phyloP scores from a whole-genome alignment of 73 alveolate species.

The Breviolum minutum region DNA sequence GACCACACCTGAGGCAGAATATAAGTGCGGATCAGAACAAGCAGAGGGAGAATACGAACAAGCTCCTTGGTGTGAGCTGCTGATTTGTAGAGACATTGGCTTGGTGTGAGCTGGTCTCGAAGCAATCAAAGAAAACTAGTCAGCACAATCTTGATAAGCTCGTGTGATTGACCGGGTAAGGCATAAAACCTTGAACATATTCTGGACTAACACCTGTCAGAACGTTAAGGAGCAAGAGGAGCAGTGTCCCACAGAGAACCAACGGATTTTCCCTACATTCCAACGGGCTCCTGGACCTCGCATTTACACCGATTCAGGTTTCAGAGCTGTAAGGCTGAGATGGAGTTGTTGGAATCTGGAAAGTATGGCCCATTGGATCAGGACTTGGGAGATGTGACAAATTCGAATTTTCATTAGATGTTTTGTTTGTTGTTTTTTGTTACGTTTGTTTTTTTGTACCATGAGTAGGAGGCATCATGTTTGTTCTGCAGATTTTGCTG shows the following conservation, averaged over 20 bases:
- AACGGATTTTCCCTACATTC: no score
- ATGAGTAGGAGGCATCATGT: no score
- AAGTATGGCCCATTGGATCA: slow-evolving; percentile 69
- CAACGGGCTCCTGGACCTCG: no score
- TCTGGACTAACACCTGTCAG: not conserved
- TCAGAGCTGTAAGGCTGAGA: slow-evolving; percentile 48
- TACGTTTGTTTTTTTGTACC: not conserved
- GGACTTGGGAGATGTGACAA: not conserved
- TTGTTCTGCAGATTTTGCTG: not conserved
- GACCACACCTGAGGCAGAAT: slow-evolving; percentile 37
- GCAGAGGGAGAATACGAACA: slow-evolving; percentile 55
- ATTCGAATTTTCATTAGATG: not conserved
- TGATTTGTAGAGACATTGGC: not conserved
- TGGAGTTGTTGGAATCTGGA: slow-evolving; percentile 69
- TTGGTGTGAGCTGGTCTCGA: not conserved
- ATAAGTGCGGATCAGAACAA: slow-evolving; percentile 75
- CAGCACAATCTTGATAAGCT: no score
- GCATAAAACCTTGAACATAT: not conserved
- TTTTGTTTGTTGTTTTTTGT: not conserved
- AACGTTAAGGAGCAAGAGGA: no score
- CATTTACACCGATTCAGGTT: not conserved
- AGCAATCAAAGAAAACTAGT: not conserved
- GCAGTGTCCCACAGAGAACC: no score
- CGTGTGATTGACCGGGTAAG: no score
- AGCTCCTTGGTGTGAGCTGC: slow-evolving; percentile 7